Percentiles rank a stretch among this genome's conserved stretches.
These are phyloP conservation scores for Aureobasidium sp. DNA, from an alignment of 2,329 filamentous ascomycete species.

Conservation along the genomic window DNA sequence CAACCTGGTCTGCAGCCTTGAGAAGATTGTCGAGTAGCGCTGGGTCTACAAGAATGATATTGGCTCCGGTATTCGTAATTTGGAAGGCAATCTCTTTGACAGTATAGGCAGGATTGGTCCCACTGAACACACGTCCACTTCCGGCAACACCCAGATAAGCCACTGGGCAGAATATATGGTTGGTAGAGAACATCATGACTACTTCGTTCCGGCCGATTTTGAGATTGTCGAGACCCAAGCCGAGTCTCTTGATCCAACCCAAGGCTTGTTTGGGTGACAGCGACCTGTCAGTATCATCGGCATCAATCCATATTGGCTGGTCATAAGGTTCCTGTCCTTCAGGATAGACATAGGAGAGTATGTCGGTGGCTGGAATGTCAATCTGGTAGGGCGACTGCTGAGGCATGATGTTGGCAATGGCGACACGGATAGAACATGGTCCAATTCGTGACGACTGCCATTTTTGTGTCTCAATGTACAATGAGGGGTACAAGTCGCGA, in stretches of 20 bases:
- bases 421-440: neutral
- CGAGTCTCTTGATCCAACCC: slow-evolving; percentile 45
- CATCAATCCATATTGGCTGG: slow-evolving; percentile 47
- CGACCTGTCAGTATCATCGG: slow-evolving; percentile 34
- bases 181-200: slow-evolving; percentile 46
- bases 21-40: slow-evolving; percentile 36
- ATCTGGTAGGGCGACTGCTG: slow-evolving; percentile 39
- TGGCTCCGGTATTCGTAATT: slow-evolving; percentile 43
- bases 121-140: slow-evolving; percentile 45
- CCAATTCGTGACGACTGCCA: neutral
- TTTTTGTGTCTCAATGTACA: neutral
- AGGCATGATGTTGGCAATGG: slow-evolving; percentile 29
- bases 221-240: slow-evolving; percentile 38
- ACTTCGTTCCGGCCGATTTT: slow-evolving; percentile 42
- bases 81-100: slow-evolving; percentile 44
- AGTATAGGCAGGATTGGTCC: slow-evolving; percentile 47
- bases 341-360: slow-evolving; percentile 32
- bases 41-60: slow-evolving; percentile 43
- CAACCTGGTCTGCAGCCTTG: slow-evolving; percentile 34
- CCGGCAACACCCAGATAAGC: slow-evolving; percentile 47
- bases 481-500: slow-evolving; percentile 2
- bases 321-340: slow-evolving; percentile 28
- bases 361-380: slow-evolving; percentile 39
- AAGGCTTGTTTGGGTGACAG: slow-evolving; percentile 42
- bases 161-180: slow-evolving; percentile 48